Percentiles rank a stretch among this genome's conserved stretches.
Conservation (phyloP, 2,329 filamentous ascomycete species). For the Fusarium longipes region DNA sequence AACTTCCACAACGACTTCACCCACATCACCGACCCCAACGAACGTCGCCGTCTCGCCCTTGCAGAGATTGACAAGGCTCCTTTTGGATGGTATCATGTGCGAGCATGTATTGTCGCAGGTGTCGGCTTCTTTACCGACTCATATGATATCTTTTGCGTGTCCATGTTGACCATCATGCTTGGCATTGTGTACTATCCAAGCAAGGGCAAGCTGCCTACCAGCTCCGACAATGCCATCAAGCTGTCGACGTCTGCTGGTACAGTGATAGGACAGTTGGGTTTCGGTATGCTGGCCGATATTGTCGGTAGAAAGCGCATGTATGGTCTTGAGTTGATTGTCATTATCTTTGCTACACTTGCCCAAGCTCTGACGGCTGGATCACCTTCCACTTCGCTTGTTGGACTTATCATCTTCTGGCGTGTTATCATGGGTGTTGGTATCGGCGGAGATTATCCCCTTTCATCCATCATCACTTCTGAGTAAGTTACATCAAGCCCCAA, state of each 20-base stretch:
- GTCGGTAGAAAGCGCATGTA: slow-evolving; percentile 79
- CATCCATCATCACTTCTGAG: slow-evolving; percentile 86
- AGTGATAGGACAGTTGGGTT: slow-evolving; percentile 82
- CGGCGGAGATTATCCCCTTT: slow-evolving; percentile 78
- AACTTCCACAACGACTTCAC: slow-evolving; percentile 81
- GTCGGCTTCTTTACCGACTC: slow-evolving; percentile 92
- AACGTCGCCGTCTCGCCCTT: slow-evolving; percentile 81
- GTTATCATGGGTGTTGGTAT: slow-evolving; percentile 71
- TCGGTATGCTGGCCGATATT: slow-evolving; percentile 81
- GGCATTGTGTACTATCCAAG: slow-evolving; percentile 79
- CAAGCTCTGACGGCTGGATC: slow-evolving; percentile 75
- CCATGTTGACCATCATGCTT: slow-evolving; percentile 78
- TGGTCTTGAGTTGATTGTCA: slow-evolving; percentile 81
- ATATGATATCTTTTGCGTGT: slow-evolving; percentile 85
- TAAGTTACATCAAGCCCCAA: slow-evolving; percentile 51
- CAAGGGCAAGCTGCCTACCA: slow-evolving; percentile 69
- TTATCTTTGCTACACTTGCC: slow-evolving; percentile 81
- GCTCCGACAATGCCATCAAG: slow-evolving; percentile 84
- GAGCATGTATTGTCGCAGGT: slow-evolving; percentile 80
- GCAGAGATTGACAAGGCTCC: slow-evolving; percentile 84
- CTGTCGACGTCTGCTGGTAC: slow-evolving; percentile 85
- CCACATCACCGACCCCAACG: slow-evolving; percentile 76
- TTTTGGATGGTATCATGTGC: slow-evolving; percentile 87
- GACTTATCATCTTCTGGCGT: slow-evolving; percentile 82
- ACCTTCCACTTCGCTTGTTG: slow-evolving; percentile 70